Evolutionary conservation across 2,329 filamentous ascomycete species (phyloP), one percentile per base, ranked within the genome.

Genomic region (Cordyceps javanica): DNA sequence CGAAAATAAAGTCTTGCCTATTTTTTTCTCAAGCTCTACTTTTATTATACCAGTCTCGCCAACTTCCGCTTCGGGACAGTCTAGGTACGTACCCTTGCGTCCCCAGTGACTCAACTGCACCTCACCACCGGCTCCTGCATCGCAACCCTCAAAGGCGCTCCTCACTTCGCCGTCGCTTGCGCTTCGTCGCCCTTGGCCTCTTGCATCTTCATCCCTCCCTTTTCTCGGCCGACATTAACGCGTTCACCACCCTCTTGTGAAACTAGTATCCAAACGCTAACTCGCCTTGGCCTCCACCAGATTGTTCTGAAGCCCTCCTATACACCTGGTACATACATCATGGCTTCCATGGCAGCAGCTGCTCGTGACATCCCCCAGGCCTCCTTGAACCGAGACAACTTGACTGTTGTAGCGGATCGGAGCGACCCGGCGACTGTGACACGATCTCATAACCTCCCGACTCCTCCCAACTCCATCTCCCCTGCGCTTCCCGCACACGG

Each of bases 391-490:
- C 82, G 82, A 86, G 83, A 87, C 83, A 83, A 82, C 83, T 87
- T 87, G 72, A 76, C 82, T 86, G 83, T 75, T 85, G 83, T 86
- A 85, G 83, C 82, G 80, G 82, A 82, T 73, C 78, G 79, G 77
- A 82, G 80, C 67, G 80, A 83, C 72, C 76, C 81, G 80, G 78
- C 69, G 73, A 76, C 72, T 75, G 74, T 82, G 81, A 82, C 82
- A 76, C 78, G 74, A 75, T 73, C 75, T 76, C 78, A 81, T 66
- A 78, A 83, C 72, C 85, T 96, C 68, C 91, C 89, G 62, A 97
- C 93, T 71, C 93, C 93, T 69, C 93, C 93, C 61, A 95, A 93
- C 78, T 97, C 92, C 73, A 91, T 97, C 71, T 97, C 92, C 61
- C 93, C 93, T 50, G 87, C 85, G 65, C 81, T 97, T 64, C 86